These are phyloP conservation scores for Chaetomiaceae sp. DNA, from an alignment of 2,329 filamentous ascomycete genomes.

Conservation along the genomic window DNA sequence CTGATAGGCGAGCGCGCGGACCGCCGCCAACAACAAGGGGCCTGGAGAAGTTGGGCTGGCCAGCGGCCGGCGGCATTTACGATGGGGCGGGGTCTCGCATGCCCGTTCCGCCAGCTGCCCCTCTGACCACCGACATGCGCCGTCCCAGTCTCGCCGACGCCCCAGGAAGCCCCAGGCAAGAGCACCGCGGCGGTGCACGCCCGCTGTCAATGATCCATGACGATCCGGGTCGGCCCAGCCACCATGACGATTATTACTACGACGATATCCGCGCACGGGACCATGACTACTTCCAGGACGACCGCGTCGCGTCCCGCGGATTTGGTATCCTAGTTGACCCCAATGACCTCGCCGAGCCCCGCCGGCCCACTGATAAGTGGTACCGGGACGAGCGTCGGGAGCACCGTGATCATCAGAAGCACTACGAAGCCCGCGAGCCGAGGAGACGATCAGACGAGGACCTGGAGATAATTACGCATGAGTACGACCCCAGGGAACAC, in stretches of 20 bases:
- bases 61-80: constrained; percentile 38
- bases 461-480: constrained; percentile 20
- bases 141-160: constrained; percentile 32
- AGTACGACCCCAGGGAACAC: constrained; percentile 20
- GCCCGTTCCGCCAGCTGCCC: constrained; percentile 44
- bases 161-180: constrained; percentile 35
- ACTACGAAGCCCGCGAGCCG: constrained; percentile 26
- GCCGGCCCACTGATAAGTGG: constrained; percentile 30
- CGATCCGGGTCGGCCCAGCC: constrained; percentile 37
- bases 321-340: constrained; percentile 49
- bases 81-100: constrained; percentile 44
- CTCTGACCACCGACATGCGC: constrained; percentile 36
- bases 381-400: constrained; percentile 42
- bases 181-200: constrained; percentile 32
- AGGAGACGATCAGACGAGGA: constrained; percentile 30
- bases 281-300: constrained; percentile 42
- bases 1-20: constrained; percentile 37
- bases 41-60: constrained; percentile 62
- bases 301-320: constrained; percentile 43
- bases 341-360: constrained; percentile 30
- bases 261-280: constrained; percentile 48
- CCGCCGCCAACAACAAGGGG: constrained; percentile 67
- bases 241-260: constrained; percentile 47
- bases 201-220: constrained; percentile 54
- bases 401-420: constrained; percentile 26